These are phyloP conservation scores for Thelonectria discophora DNA, from an alignment of 2,329 filamentous ascomycete species.

Conservation along the genomic window DNA sequence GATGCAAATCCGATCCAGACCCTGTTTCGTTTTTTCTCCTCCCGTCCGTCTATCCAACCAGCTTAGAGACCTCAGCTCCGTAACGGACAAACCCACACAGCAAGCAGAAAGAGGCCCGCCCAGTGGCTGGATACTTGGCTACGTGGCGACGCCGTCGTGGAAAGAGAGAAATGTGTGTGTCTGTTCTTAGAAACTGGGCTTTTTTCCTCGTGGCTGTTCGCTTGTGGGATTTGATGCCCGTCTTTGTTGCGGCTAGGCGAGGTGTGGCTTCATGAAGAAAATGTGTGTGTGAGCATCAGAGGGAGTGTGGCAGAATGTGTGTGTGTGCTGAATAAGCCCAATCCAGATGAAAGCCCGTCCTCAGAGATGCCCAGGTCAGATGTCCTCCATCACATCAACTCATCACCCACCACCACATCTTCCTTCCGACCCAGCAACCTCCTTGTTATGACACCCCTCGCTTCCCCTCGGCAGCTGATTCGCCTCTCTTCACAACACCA, in stretches of 20 bases:
- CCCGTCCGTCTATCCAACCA: too few relatives aligned
- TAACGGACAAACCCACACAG: too few relatives aligned
- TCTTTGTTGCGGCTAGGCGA: background rate
- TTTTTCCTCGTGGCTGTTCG: background rate
- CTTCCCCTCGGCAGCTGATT: conserved; percentile 12
- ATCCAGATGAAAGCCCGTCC: background rate
- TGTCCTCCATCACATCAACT: background rate
- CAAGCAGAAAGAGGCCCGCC: background rate
- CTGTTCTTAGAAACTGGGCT: background rate
- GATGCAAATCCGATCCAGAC: too few relatives aligned
- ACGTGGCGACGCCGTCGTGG: too few relatives aligned
- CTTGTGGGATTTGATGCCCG: background rate
- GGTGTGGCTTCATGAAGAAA: background rate
- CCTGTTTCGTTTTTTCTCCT: too few relatives aligned
- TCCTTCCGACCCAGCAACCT: background rate
- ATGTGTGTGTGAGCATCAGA: background rate
- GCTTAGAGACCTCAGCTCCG: too few relatives aligned
- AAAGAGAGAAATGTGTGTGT: background rate
- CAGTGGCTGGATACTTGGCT: too few relatives aligned
- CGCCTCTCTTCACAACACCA: conserved; percentile 6
- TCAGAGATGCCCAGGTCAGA: background rate
- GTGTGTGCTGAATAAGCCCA: background rate
- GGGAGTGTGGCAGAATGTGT: background rate
- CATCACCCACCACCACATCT: background rate
- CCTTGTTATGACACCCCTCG: background rate